Evolutionary conservation across 805 yeast species (phyloP).

Genomic region (Lipomyces chichibuensis): DNA sequence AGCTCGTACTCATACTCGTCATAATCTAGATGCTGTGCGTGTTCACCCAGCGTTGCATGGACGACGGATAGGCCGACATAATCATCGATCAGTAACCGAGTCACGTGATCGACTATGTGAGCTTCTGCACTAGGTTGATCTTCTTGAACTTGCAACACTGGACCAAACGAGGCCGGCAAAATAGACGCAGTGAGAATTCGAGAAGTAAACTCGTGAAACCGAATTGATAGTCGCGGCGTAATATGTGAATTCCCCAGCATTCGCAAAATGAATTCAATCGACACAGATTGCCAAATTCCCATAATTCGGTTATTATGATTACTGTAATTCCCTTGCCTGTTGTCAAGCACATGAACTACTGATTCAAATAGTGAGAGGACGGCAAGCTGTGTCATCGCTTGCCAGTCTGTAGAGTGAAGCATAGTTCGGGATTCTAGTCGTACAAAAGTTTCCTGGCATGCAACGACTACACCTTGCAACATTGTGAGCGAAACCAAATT

Average conservation of each 20-base stretch:
- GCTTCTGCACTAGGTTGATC: constrained; percentile 1
- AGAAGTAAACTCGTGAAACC: background rate
- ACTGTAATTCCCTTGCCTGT: background rate
- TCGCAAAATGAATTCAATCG: constrained; percentile 15
- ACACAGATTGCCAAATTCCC: constrained; percentile 22
- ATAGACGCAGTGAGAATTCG: background rate
- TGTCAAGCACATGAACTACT: background rate
- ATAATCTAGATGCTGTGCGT: constrained; percentile 2
- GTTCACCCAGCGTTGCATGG: background rate
- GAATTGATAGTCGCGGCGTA: constrained; percentile 2
- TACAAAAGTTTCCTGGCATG: constrained; percentile 16
- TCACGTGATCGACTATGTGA: background rate
- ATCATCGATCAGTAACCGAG: constrained; percentile 3
- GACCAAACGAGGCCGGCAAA: constrained; percentile 1
- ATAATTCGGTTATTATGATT: background rate
- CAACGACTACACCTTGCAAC: constrained; percentile 15
- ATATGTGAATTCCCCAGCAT: constrained; percentile 9
- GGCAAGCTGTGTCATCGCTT: background rate
- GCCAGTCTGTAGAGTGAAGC: constrained; percentile 5
- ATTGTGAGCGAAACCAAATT: background rate
- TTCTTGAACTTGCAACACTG: constrained; percentile 1
- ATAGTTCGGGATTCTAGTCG: constrained; percentile 5
- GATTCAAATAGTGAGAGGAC: constrained; percentile 4
- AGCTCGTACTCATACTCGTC: constrained; percentile 5
- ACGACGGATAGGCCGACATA: background rate